Evolutionary conservation across 306 rosid genomes (phyloP).

Genomic region (Acacia crassicarpa): DNA sequence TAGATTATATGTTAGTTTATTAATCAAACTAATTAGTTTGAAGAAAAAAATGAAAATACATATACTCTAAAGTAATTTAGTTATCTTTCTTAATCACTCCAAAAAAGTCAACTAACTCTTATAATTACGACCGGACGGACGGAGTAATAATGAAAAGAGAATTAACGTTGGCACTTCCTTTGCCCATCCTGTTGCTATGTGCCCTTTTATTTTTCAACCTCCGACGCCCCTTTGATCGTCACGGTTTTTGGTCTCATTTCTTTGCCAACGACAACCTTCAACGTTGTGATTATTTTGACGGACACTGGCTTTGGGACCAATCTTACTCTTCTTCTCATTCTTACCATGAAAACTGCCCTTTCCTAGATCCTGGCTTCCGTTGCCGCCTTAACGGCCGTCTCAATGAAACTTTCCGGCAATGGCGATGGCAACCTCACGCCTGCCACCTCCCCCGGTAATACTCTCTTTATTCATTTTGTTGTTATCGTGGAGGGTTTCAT

Average conservation of each 20-base stretch:
- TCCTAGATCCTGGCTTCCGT: constrained; percentile 88
- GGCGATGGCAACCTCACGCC: constrained; percentile 82
- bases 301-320: constrained; percentile 66
- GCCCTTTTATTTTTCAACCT: constrained; percentile 39
- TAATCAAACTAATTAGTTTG: no score
- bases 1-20: no score
- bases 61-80: no score
- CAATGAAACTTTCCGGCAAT: constrained; percentile 50
- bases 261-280: background rate
- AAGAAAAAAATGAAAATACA: no score
- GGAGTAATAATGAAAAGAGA: constrained; percentile 47
- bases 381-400: constrained; percentile 66
- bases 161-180: constrained; percentile 41
- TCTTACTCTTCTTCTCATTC: constrained; percentile 11
- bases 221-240: constrained; percentile 40
- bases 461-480: no score
- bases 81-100: no score
- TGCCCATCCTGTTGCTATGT: constrained; percentile 37
- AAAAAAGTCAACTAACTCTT: no score
- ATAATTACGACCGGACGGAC: no score
- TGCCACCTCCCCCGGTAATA: constrained; percentile 73
- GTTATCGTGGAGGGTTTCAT: background rate
- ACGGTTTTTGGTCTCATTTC: constrained; percentile 39
- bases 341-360: constrained; percentile 70
- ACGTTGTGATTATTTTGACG: constrained; percentile 64